phyloP scores from a whole-genome alignment of 768 basidiomycete species.

The Phlebiopsis flavidoalba region DNA sequence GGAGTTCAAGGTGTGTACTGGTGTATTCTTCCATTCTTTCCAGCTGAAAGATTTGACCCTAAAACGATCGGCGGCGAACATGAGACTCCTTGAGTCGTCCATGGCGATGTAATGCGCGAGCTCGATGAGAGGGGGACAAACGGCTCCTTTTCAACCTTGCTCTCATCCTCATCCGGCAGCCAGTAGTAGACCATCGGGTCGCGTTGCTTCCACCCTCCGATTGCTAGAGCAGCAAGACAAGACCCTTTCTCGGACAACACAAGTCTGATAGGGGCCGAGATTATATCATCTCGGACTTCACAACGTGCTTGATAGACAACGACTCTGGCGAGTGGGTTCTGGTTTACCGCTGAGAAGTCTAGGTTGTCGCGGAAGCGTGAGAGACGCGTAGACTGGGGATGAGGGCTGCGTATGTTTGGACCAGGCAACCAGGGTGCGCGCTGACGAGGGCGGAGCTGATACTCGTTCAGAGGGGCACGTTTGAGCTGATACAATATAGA shows the following conservation, averaged over 20 bases:
- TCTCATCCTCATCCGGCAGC: slow-evolving; percentile 16
- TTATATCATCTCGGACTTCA: slow-evolving; percentile 20
- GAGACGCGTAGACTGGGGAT: slow-evolving; percentile 27
- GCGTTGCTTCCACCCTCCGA: slow-evolving; percentile 31
- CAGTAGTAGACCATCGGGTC: slow-evolving; percentile 26
- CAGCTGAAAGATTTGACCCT: slow-evolving; percentile 36
- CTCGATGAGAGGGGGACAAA: slow-evolving; percentile 21
- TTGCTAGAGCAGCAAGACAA: slow-evolving; percentile 20
- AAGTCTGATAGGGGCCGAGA: not conserved
- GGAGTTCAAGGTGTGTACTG: slow-evolving; percentile 28
- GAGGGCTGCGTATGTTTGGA: slow-evolving; percentile 24
- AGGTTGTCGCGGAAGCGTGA: slow-evolving; percentile 29
- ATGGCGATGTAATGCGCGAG: slow-evolving; percentile 19
- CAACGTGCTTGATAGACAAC: slow-evolving; percentile 31
- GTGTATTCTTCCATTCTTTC: slow-evolving; percentile 5
- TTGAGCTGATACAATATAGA: not conserved
- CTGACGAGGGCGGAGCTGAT: not conserved
- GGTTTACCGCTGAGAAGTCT: slow-evolving; percentile 12
- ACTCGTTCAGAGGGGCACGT: not conserved
- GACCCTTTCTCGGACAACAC: slow-evolving; percentile 16
- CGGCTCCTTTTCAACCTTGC: not conserved
- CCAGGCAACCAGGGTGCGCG: not conserved
- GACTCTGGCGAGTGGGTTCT: slow-evolving; percentile 21
- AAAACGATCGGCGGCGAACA: slow-evolving; percentile 31
- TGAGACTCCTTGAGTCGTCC: slow-evolving; percentile 31